phyloP scores from a whole-genome alignment of 345 rosid genomes.

The Eucalyptus marginata region DNA sequence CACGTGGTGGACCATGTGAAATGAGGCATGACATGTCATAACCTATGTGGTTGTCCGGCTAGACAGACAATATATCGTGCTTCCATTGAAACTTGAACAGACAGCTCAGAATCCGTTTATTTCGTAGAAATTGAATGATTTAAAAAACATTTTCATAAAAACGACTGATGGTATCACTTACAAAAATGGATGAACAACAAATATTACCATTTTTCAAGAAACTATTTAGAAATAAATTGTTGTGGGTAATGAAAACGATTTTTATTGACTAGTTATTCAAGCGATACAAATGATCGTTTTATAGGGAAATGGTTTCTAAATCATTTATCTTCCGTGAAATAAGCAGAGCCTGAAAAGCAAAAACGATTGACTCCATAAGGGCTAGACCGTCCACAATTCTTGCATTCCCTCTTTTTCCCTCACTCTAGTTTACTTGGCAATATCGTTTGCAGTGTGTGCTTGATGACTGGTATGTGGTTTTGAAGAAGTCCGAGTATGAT shows the following conservation, averaged over 20 bases:
- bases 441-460: neutral
- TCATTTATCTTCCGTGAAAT: neutral
- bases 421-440: neutral
- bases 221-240: neutral
- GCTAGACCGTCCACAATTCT: neutral
- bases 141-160: neutral
- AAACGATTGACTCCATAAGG: neutral
- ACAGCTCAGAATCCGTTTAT: rapidly evolving
- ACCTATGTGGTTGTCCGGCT: neutral
- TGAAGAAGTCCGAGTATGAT: neutral
- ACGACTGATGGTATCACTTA: rapidly evolving
- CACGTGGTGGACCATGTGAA: neutral
- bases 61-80: neutral
- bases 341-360: rapidly evolving
- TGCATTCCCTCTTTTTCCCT: neutral
- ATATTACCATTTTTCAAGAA: rapidly evolving
- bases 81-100: neutral
- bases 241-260: neutral
- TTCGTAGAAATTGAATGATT: rapidly evolving
- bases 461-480: neutral
- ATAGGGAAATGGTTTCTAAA: neutral
- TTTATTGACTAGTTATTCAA: neutral
- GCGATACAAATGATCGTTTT: rapidly evolving
- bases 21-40: neutral
- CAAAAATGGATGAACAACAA: rapidly evolving